Evolutionary conservation across 768 basidiomycete genomes (phyloP).

Genomic region (Candolleomyces aberdarensis): DNA sequence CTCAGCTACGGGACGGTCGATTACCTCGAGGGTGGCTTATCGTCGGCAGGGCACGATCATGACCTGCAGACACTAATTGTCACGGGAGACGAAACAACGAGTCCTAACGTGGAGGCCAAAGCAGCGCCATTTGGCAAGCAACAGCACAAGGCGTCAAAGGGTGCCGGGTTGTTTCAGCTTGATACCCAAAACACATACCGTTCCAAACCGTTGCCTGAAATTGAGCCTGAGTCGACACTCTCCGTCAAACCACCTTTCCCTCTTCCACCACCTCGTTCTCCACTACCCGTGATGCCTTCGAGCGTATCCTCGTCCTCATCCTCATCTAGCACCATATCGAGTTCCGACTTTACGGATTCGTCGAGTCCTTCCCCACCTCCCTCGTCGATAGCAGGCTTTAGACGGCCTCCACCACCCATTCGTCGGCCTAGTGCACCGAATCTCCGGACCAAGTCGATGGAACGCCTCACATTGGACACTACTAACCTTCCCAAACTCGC

Average conservation of each 20-base stretch:
- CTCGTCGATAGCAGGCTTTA: slow-evolving; percentile 52
- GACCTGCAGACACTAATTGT: slow-evolving; percentile 52
- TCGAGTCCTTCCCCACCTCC: slow-evolving; percentile 62
- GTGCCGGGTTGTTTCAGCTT: slow-evolving; percentile 63
- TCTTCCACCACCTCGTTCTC: slow-evolving; percentile 40
- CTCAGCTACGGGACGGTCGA: slow-evolving; percentile 53
- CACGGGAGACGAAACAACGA: slow-evolving; percentile 23
- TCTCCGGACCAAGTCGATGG: slow-evolving; percentile 58
- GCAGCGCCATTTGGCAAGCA: neutral
- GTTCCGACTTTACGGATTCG: slow-evolving; percentile 10
- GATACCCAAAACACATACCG: slow-evolving; percentile 56
- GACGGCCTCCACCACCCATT: slow-evolving; percentile 46
- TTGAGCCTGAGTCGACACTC: slow-evolving; percentile 45
- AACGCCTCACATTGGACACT: slow-evolving; percentile 34
- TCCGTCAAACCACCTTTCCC: slow-evolving; percentile 31
- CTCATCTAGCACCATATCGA: slow-evolving; percentile 11
- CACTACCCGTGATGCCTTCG: slow-evolving; percentile 56
- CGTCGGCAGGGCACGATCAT: slow-evolving; percentile 56
- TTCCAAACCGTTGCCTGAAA: slow-evolving; percentile 51
- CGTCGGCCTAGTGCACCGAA: slow-evolving; percentile 59
- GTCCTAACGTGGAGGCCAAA: slow-evolving; percentile 1
- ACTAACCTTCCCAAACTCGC: slow-evolving; percentile 54
- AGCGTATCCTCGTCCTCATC: slow-evolving; percentile 33
- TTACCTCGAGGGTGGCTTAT: slow-evolving; percentile 73
- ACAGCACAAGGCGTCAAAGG: slow-evolving; percentile 11